Percentiles rank a stretch among this genome's conserved stretches.
phyloP scores from a whole-genome alignment of 805 yeast species.

The Candida nonsorbophila region DNA sequence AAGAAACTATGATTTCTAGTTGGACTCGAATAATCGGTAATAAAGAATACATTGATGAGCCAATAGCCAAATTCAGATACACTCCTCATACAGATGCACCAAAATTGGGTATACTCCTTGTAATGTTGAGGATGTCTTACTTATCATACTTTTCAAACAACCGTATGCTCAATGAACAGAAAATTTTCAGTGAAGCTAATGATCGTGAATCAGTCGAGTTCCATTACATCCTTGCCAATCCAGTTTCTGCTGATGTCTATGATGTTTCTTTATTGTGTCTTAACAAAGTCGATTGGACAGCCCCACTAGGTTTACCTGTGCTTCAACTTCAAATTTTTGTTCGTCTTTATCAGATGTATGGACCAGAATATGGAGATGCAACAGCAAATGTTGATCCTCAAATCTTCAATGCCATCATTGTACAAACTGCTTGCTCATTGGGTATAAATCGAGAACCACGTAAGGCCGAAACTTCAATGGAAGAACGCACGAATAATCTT shows the following conservation, averaged over 20 bases:
- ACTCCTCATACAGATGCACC: slow-evolving; percentile 26
- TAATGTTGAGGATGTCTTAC: slow-evolving; percentile 27
- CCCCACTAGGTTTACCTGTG: slow-evolving; percentile 42
- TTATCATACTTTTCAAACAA: slow-evolving; percentile 30
- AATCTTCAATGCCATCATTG: slow-evolving; percentile 46
- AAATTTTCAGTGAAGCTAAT: no score
- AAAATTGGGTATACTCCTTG: slow-evolving; percentile 22
- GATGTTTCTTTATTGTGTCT: slow-evolving; percentile 26
- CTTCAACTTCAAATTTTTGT: slow-evolving; percentile 50
- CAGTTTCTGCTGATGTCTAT: slow-evolving; percentile 21
- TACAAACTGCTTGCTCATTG: slow-evolving; percentile 63
- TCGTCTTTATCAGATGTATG: slow-evolving; percentile 41
- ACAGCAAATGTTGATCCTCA: slow-evolving; percentile 55
- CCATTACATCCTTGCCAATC: slow-evolving; percentile 19
- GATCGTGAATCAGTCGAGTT: slow-evolving; percentile 17
- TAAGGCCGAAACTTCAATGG: no score
- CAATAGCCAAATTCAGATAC: slow-evolving; percentile 15
- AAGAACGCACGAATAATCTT: no score
- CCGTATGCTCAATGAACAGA: no score
- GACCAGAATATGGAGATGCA: slow-evolving; percentile 54
- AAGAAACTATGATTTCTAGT: slow-evolving; percentile 40
- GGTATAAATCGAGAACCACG: slow-evolving; percentile 74
- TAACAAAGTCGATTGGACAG: slow-evolving; percentile 22
- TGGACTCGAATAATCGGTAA: slow-evolving; percentile 40
- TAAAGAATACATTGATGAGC: slow-evolving; percentile 10